phyloP scores from a whole-genome alignment of 352 stramenopile genomes.

The Blastocystis sp. region DNA sequence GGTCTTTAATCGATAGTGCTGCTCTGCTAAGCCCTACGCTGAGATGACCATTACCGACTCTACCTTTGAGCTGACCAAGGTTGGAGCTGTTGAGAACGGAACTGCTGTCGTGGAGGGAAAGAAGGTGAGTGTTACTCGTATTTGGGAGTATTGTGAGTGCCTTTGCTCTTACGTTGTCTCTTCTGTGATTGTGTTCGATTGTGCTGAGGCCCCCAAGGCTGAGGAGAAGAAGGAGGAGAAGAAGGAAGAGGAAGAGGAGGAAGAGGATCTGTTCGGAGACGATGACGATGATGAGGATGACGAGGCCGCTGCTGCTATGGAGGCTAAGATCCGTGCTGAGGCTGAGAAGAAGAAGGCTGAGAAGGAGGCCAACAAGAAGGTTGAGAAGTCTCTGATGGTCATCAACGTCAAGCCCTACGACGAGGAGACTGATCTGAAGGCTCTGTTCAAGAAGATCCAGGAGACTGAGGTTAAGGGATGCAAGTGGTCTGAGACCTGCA shows the following conservation, averaged over 20 bases:
- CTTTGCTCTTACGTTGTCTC: background rate
- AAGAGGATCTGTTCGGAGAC: background rate
- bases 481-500: slow-evolving; percentile 44
- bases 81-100: slow-evolving; percentile 34
- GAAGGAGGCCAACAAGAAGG: slow-evolving; percentile 18
- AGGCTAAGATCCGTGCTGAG: slow-evolving; percentile 51
- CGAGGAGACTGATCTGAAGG: slow-evolving; percentile 51
- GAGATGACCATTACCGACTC: slow-evolving; percentile 33
- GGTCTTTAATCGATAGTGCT: background rate
- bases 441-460: slow-evolving; percentile 44
- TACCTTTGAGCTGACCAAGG: slow-evolving; percentile 3
- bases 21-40: background rate
- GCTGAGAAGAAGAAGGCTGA: slow-evolving; percentile 59
- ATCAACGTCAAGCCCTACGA: slow-evolving; percentile 53
- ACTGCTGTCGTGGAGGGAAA: slow-evolving; percentile 25
- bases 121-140: slow-evolving; percentile 42
- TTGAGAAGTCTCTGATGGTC: background rate
- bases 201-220: background rate
- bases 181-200: slow-evolving; percentile 1
- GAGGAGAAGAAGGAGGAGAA: slow-evolving; percentile 51
- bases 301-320: slow-evolving; percentile 33
- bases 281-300: slow-evolving; percentile 53
- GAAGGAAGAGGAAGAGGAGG: slow-evolving; percentile 48
- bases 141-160: slow-evolving; percentile 49
- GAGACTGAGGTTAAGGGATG: slow-evolving; percentile 41